These are phyloP conservation scores for Decorospora gaudefroyi DNA, from an alignment of 2,329 filamentous ascomycete genomes.

Conservation along the genomic window DNA sequence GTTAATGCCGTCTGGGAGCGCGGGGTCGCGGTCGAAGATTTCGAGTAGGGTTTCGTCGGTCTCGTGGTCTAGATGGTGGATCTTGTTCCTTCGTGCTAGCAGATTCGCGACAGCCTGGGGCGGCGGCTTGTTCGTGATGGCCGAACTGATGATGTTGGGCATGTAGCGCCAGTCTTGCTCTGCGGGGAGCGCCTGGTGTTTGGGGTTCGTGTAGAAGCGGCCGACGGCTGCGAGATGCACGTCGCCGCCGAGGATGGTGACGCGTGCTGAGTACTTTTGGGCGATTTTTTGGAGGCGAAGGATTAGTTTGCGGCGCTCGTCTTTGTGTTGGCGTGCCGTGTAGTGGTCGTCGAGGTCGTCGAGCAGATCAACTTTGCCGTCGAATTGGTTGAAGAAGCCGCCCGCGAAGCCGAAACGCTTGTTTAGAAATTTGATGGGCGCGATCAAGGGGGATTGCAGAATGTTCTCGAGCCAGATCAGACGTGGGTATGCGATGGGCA, in stretches of 20 bases:
- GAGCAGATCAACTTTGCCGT: slow-evolving; percentile 70
- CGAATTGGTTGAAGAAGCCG: slow-evolving; percentile 89
- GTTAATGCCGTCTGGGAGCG: slow-evolving; percentile 29
- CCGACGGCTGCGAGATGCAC: slow-evolving; percentile 67
- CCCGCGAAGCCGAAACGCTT: slow-evolving; percentile 86
- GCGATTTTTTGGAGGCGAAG: slow-evolving; percentile 65
- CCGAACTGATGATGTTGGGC: slow-evolving; percentile 66
- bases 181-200: slow-evolving; percentile 57
- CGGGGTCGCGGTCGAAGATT: slow-evolving; percentile 65
- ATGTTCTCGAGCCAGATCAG: slow-evolving; percentile 97
- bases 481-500: slow-evolving; percentile 72
- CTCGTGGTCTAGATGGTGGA: slow-evolving; percentile 65
- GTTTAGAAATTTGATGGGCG: slow-evolving; percentile 85
- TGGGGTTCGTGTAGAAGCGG: slow-evolving; percentile 66
- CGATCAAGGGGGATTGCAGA: slow-evolving; percentile 81
- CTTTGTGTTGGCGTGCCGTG: slow-evolving; percentile 88
- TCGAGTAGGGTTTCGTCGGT: slow-evolving; percentile 68
- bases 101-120: slow-evolving; percentile 68
- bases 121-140: slow-evolving; percentile 70
- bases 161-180: slow-evolving; percentile 67
- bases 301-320: slow-evolving; percentile 76
- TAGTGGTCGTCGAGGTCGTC: slow-evolving; percentile 74
- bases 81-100: slow-evolving; percentile 66
- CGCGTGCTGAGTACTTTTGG: slow-evolving; percentile 59
- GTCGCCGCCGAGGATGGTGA: slow-evolving; percentile 67